Percentiles rank a stretch among this genome's conserved stretches.
These are phyloP conservation scores for Wallacemonas rigidus DNA, from an alignment of 208 protist genomes.

Conservation along the genomic window DNA sequence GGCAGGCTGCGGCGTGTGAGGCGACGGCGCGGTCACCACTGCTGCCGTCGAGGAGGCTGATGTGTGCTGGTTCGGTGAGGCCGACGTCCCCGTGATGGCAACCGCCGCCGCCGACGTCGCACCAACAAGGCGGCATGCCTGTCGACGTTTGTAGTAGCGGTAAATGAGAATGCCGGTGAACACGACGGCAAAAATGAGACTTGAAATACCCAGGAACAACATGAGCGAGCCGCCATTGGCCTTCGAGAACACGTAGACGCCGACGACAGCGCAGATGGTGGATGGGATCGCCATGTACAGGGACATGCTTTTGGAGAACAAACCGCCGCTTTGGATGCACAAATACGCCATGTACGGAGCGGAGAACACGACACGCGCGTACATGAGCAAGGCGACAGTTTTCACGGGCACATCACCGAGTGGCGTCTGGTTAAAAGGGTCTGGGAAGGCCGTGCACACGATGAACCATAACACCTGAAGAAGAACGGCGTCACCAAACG, in stretches of 20 bases:
- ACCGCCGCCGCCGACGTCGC: slow-evolving; percentile 1
- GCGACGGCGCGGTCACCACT: neutral
- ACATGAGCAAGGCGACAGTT: slow-evolving; percentile 40
- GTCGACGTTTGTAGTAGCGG: slow-evolving; percentile 18
- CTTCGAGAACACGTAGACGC: slow-evolving; percentile 29
- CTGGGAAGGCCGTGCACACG: slow-evolving; percentile 22
- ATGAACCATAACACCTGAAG: slow-evolving; percentile 46
- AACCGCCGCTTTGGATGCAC: slow-evolving; percentile 24
- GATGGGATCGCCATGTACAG: slow-evolving; percentile 46
- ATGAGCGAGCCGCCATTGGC: slow-evolving; percentile 25
- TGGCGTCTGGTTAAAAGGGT: slow-evolving; percentile 32
- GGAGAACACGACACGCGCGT: slow-evolving; percentile 38
- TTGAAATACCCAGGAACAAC: slow-evolving; percentile 41
- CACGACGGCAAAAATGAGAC: slow-evolving; percentile 37
- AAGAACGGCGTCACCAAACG: slow-evolving; percentile 47
- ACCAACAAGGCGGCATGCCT: neutral
- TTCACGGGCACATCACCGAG: slow-evolving; percentile 37
- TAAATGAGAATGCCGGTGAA: slow-evolving; percentile 30
- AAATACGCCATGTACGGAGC: slow-evolving; percentile 33
- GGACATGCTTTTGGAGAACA: slow-evolving; percentile 43
- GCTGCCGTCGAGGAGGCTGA: neutral
- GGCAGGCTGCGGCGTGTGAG: neutral
- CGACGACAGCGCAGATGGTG: slow-evolving; percentile 26
- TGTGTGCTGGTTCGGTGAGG: no score
- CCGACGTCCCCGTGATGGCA: neutral